Base-by-base conservation (phyloP, 352 stramenopile genomes). In the Pythium oligandrum region DNA sequence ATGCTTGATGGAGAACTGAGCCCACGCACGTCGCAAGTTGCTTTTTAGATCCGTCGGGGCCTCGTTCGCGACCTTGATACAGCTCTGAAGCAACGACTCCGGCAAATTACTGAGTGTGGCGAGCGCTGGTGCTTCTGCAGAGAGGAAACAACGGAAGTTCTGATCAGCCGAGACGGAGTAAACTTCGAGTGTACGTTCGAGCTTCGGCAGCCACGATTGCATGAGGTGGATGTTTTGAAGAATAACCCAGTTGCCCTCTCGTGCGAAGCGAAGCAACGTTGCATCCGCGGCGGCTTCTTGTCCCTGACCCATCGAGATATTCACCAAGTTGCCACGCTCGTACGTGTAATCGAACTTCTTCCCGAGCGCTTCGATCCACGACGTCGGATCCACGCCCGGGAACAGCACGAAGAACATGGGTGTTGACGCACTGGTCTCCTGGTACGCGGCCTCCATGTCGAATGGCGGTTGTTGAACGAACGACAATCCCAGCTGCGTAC, bases 81-180 rank as follows among this genome's bases (percentile, higher is more conserved):
- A 92, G 51, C 82, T 89, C 59, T 93, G 81, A 4, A 95, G 62
- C 6, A 95, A 58, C 30, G 78, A 90, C 37, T 93, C 83, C 1
- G 83, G 83, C 34, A 98, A 87, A 47, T 98, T 98, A 34, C 83
- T 83, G 39, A 96, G 76, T 4, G 81, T 88, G 0, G 80, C 63
- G 6, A 89, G 57, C 8, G 83, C 72, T n/a, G 93, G 91, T 0
- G 83, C 81, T 54, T 98, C 93, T 1, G 93, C 93, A 10, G 88
- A 97, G 31, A 98, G 63, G 44, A 98, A 98, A 56, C 93, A 98
- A 4, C 93, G 85, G 60, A 98, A 98, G 58, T 95, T 95, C 34
- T 84, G 71, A 58, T 98, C 93, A 3, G 86, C 87, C 1, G 87
- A 77, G 4, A 86, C 75, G 0, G 80, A 91, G 46, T 72, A 96